These are phyloP conservation scores for Beta vulgaris DNA, from an alignment of 148 eudicot genomes.

Conservation along the genomic window DNA sequence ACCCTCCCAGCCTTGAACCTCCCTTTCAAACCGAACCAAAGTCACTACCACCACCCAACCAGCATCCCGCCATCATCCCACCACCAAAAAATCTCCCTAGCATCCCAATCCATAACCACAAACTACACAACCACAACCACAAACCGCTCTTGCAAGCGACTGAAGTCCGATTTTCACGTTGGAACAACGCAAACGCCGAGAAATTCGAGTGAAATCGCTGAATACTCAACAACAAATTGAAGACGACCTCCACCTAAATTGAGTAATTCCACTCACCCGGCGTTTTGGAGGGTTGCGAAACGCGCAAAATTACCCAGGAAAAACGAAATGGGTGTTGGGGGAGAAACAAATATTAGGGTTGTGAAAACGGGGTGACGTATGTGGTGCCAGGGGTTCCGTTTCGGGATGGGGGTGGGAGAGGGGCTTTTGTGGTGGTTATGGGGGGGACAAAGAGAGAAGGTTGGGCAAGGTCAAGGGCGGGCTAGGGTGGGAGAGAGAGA, in stretches of 20 bases:
- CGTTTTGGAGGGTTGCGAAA: conserved; percentile 39
- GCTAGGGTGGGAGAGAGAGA: no score
- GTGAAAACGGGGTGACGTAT: no score
- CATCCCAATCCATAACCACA: no score
- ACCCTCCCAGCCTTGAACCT: no score
- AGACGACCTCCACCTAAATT: conserved; percentile 52
- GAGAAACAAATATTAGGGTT: conserved; percentile 32
- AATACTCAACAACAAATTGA: conserved; percentile 56
- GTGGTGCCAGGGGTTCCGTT: conserved; percentile 84
- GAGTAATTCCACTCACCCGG: conserved; percentile 30
- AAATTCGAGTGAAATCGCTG: conserved; percentile 46
- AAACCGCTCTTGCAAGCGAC: conserved; percentile 36
- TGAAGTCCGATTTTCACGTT: conserved; percentile 75
- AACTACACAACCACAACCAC: conserved; percentile 31
- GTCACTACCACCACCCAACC: no score
- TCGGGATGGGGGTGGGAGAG: no score
- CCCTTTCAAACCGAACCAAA: no score
- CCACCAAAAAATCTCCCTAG: no score
- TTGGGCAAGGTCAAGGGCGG: no score
- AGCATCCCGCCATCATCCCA: no score
- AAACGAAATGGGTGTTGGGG: conserved; percentile 18
- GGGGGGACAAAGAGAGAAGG: no score
- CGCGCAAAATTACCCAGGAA: conserved; percentile 24
- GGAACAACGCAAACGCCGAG: conserved; percentile 90
- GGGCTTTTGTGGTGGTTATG: no score